Percentiles rank a stretch among this genome's conserved stretches.
Conservation (phyloP, 1,284 basidiomycete genomes). For the Ceratobasidium sp. region DNA sequence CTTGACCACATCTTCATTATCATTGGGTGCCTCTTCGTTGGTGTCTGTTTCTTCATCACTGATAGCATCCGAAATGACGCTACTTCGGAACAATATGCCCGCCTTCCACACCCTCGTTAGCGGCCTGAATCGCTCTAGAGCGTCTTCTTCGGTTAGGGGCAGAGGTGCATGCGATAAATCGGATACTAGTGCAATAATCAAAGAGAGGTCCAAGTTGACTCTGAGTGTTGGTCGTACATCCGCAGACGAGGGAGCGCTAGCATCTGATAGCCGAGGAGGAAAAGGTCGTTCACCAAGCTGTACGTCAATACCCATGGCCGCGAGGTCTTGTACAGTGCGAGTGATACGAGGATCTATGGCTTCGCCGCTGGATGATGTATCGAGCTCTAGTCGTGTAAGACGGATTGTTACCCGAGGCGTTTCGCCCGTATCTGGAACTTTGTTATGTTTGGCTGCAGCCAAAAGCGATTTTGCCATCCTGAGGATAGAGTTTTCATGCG, state of each 20-base stretch:
- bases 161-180: constrained; percentile 79
- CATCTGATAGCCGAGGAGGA: constrained; percentile 5
- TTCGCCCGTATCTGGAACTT: constrained; percentile 48
- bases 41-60: constrained; percentile 60
- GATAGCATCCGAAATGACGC: background rate
- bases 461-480: constrained; percentile 68
- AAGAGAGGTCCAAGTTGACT: constrained; percentile 81
- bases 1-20: constrained; percentile 67
- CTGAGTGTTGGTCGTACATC: constrained; percentile 56
- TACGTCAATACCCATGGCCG: constrained; percentile 69
- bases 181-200: constrained; percentile 81
- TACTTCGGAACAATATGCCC: constrained; percentile 25
- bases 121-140: constrained; percentile 67
- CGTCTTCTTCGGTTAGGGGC: constrained; percentile 64
- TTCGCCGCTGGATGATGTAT: constrained; percentile 45
- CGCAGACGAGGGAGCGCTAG: background rate
- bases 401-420: constrained; percentile 62
- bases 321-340: constrained; percentile 63
- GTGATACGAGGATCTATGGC: constrained; percentile 65
- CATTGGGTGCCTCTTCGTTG: constrained; percentile 63
- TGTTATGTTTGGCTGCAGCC: constrained; percentile 65
- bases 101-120: constrained; percentile 44
- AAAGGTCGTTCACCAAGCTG: constrained; percentile 64
- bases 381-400: constrained; percentile 70
- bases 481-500: constrained; percentile 75